Base-by-base conservation (phyloP, 352 stramenopile genomes). In the Globisporangium parvum region DNA sequence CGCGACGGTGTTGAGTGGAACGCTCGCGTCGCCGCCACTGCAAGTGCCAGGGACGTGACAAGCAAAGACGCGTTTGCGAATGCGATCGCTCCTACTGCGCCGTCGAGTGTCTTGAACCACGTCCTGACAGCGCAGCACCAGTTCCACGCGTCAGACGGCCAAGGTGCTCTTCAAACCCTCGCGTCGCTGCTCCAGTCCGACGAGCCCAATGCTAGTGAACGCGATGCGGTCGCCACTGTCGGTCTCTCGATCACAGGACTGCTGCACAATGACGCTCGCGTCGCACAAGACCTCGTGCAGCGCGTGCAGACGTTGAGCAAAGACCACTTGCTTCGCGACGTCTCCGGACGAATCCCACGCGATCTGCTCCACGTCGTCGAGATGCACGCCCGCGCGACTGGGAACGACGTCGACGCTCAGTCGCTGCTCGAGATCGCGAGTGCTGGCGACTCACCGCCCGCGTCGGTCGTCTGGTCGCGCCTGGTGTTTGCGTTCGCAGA, bases 401-500 rank as follows among this genome's bases (percentile, higher is more conserved):
- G 67, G 18, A 33, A 33, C 14, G 49, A 69, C 57, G 49, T 59
- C 23, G 57, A 55, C 14, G 68, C 58, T 42, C 50, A 73, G 23
- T 65, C 59, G 4, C 47, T 70, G 18, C 44, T 79, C 10, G 69
- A 68, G 40, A 59, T 51, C 24, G 47, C 71, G 21, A 55, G 67
- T 55, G 49, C 65, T n/a, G 57, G 57, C 48, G 60, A 70, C 14
- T 44, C 47, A 23, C 45, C 53, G 18, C 66, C 55, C 37, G 57
- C 66, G 21, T 53, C 51, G 9, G 28, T 33, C 10, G 21, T 65
- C 21, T 71, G 57, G 60, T 51, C 57, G 26, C 58, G 71, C 14
- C 26, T 81, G 17, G 67, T 54, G 21, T 63, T 85, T 44, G 60
- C 67, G 21, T 57, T 62, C 35, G 74, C 74, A 17, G 74, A 85